Evolutionary conservation across 163 green algal genomes (phyloP), one percentile per base, ranked within the genome.

Genomic region (Coccomyxa subellipsoidea): DNA sequence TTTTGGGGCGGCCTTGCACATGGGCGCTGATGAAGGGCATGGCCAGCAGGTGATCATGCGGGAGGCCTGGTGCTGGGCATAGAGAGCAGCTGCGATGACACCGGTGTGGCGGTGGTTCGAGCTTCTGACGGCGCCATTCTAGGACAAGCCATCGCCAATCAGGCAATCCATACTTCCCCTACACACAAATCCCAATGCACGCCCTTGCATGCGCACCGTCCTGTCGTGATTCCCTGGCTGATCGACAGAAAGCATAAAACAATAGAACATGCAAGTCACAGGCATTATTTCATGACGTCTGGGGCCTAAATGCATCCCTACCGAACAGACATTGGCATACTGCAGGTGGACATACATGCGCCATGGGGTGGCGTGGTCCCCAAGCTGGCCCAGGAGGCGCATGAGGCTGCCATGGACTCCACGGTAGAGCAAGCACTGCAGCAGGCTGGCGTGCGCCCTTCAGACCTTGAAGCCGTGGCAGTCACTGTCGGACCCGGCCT

Each of bases 331-430:
- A 59, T 2, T 59, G 47, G 47, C 15, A 12, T 27, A 1, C 40
- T 79, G 21, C 92, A 96, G 88, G 89, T 86, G 18, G 94, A 98
- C 36, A 89, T 99, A 15, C 96, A 98, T 84, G 94, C 93, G 4
- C 86, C 89, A 9, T 99, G 93, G 93, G 96, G 96, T 31, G 97
- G 97, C 9, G 96, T 99, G 12, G 96, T 99, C 12, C 97, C 97
- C 6, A 95, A 89, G 29, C 86, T 99, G 37, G 97, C 97, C 0
- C 88, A 93, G 80, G 89, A 96, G 81, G 97, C 95, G 35, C 97
- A 99, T 86, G 81, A 89, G 69, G 89, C 88, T 0, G 97, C 96
- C 38, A 98, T 99, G 23, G 93, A 99, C 82, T 77, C 78, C 0
- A 91, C 94, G 32, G 93, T 98, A 35, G 85, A 89, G 0, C 36